Conservation (phyloP, 495 filamentous ascomycete genomes). For the Neurospora sublineolata region DNA sequence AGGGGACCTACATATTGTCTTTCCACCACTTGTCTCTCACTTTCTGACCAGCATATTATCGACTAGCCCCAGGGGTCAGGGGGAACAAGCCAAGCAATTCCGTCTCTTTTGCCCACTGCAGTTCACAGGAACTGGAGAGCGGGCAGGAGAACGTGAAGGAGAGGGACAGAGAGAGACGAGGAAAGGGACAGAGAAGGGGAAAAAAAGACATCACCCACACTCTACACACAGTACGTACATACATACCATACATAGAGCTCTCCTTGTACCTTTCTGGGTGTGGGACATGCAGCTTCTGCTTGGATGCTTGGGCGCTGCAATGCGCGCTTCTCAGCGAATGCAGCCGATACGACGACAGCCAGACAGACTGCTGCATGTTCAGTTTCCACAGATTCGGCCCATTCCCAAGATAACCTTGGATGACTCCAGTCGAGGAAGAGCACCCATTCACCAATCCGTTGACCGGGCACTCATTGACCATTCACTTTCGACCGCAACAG, state of each 20-base stretch:
- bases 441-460: background rate
- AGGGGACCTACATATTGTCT: background rate
- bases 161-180: background rate
- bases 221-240: background rate
- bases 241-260: background rate
- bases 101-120: background rate
- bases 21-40: background rate
- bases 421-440: background rate
- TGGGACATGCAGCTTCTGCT: constrained; percentile 2
- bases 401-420: constrained; percentile 2
- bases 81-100: background rate
- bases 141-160: background rate
- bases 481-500: background rate
- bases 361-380: constrained; percentile 1
- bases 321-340: constrained; percentile 15
- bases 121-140: background rate
- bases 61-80: background rate
- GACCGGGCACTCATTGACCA: background rate
- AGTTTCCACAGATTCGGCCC: constrained; percentile 16
- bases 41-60: background rate
- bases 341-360: constrained; percentile 6
- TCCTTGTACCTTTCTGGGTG: background rate
- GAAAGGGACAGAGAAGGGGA: background rate
- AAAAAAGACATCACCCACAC: background rate
- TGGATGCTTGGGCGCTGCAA: constrained; percentile 3